Conservation (phyloP, 2,329 filamentous ascomycete species). For the Cytospora piceicola region DNA sequence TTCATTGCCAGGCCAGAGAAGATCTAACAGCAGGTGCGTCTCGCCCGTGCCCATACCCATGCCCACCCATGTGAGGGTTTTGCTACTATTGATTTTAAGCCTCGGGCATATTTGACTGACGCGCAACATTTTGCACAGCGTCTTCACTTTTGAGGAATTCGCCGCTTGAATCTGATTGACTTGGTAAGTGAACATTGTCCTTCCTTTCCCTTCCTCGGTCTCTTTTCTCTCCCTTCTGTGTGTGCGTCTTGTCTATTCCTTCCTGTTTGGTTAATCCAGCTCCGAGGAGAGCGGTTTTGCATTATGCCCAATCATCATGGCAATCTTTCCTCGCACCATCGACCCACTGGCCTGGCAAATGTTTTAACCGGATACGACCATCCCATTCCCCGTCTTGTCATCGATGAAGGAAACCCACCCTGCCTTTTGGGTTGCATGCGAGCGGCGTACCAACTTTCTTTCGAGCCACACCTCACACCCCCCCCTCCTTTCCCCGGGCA, state of each 20-base stretch:
- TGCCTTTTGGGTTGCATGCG: constrained; percentile 27
- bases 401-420: constrained; percentile 16
- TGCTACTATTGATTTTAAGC: not conserved
- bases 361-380: constrained; percentile 7
- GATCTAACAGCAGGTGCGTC: not conserved
- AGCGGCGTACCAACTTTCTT: constrained; percentile 23
- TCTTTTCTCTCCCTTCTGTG: not conserved
- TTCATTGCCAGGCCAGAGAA: not conserved
- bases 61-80: not conserved
- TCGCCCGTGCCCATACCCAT: not conserved
- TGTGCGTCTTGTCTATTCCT: no score
- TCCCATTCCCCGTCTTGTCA: constrained; percentile 7
- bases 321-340: constrained; percentile 10
- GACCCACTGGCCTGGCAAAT: constrained; percentile 9
- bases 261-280: not conserved
- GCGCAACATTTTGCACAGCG: not conserved
- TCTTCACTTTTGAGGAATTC: not conserved
- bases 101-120: not conserved
- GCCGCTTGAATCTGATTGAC: not conserved
- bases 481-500: constrained; percentile 21
- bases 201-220: not conserved
- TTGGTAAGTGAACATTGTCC: not conserved
- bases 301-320: constrained; percentile 1
- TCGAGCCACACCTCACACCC: not conserved
- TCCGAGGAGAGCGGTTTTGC: not conserved